Percentiles rank a stretch among this genome's conserved stretches.
These are phyloP conservation scores for Lichtheimia ornata DNA, from an alignment of 371 early-diverging fungal species.

Conservation along the genomic window DNA sequence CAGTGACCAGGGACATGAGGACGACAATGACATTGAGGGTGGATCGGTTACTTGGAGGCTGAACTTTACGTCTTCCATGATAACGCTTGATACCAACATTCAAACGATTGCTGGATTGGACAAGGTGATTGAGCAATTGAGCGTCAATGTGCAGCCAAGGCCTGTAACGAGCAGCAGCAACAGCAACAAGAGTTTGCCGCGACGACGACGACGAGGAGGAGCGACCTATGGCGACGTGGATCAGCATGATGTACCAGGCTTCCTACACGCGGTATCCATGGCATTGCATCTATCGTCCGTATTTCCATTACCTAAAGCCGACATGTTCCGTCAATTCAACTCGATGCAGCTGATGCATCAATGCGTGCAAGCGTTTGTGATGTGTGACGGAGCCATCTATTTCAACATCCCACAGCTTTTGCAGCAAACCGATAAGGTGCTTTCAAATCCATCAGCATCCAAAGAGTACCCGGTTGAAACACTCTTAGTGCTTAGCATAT, in stretches of 20 bases:
- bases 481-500: conserved; percentile 39
- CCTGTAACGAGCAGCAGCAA: conserved; percentile 9
- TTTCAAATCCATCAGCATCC: conserved; percentile 31
- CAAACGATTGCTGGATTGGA: conserved; percentile 45
- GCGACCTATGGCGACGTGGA: conserved; percentile 10
- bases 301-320: conserved; percentile 14
- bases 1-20: conserved; percentile 4
- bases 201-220: background rate
- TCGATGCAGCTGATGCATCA: conserved; percentile 42
- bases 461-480: conserved; percentile 33
- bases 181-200: too few species aligned
- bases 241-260: conserved; percentile 20
- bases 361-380: conserved; percentile 42
- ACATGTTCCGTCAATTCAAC: conserved; percentile 33
- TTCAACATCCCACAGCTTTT: conserved; percentile 33
- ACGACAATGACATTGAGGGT: conserved; percentile 13
- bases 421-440: conserved; percentile 34
- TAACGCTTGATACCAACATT: conserved; percentile 52
- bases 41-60: conserved; percentile 46
- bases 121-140: conserved; percentile 44
- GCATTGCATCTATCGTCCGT: conserved; percentile 19
- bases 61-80: conserved; percentile 38
- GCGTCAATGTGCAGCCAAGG: conserved; percentile 41
- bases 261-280: conserved; percentile 25
- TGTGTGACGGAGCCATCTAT: conserved; percentile 42